Evolutionary conservation across 305 asterid genomes (phyloP).

Genomic region (Fraxinus sp.): DNA sequence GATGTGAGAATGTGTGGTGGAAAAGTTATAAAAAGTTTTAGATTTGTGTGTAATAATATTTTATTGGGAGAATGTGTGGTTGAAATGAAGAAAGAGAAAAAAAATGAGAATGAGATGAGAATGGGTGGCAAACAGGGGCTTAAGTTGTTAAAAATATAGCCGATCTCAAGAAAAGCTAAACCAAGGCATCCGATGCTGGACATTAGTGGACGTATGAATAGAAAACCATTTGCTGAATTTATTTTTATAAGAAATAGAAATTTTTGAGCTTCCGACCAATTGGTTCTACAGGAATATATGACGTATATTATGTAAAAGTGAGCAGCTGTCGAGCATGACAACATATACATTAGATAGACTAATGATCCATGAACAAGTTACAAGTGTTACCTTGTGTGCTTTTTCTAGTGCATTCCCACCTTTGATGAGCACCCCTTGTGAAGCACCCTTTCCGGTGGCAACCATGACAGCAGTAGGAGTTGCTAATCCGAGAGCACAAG

Average conservation of each 20-base stretch:
- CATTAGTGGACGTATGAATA: slow-evolving; percentile 8
- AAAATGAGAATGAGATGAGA: too few species aligned
- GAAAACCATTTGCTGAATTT: slow-evolving; percentile 14
- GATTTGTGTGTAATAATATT: too few species aligned
- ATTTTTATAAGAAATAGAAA: not conserved
- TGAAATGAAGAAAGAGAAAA: too few species aligned
- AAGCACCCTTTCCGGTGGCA: slow-evolving; percentile 97
- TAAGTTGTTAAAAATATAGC: not conserved
- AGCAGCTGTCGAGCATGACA: not conserved
- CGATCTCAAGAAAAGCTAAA: not conserved
- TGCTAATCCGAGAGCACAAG: slow-evolving; percentile 97
- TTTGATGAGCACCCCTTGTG: slow-evolving; percentile 88
- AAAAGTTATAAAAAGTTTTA: too few species aligned
- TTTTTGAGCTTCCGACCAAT: slow-evolving; percentile 23
- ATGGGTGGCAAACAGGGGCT: too few species aligned
- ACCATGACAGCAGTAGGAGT: slow-evolving; percentile 99
- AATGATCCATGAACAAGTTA: slow-evolving; percentile 14
- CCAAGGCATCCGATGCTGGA: not conserved
- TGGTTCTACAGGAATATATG: slow-evolving; percentile 3
- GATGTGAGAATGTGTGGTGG: too few species aligned
- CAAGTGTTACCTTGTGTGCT: slow-evolving; percentile 90
- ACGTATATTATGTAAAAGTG: not conserved
- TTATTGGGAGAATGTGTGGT: too few species aligned
- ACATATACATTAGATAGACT: slow-evolving; percentile 9
- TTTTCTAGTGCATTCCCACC: slow-evolving; percentile 94